Evolutionary conservation across 192 early-diverging fungal genomes (phyloP).

Genomic region (Pilaira anomala): DNA sequence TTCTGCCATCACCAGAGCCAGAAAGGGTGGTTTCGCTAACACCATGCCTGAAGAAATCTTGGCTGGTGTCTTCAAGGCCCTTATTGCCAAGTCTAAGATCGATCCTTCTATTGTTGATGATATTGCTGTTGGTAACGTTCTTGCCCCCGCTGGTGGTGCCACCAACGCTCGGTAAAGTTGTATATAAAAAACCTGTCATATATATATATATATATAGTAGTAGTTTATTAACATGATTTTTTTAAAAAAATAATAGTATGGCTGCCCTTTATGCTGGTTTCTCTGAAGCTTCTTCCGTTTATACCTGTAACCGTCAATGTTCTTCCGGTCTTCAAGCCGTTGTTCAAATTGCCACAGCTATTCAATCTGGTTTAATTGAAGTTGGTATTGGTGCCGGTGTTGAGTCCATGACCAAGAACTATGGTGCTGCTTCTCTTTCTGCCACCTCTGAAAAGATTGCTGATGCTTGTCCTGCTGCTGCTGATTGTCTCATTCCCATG

Average conservation of each 20-base stretch:
- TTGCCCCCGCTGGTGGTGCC: slow-evolving; percentile 85
- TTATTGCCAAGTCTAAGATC: slow-evolving; percentile 72
- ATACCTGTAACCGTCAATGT: slow-evolving; percentile 92
- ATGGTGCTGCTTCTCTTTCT: slow-evolving; percentile 74
- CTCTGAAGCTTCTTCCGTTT: slow-evolving; percentile 76
- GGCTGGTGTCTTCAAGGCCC: slow-evolving; percentile 71
- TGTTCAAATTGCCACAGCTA: slow-evolving; percentile 81
- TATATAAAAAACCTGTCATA: too few relatives aligned
- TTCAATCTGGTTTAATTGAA: slow-evolving; percentile 86
- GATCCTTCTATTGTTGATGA: slow-evolving; percentile 88
- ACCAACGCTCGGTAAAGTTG: slow-evolving; percentile 57
- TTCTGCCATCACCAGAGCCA: slow-evolving; percentile 83
- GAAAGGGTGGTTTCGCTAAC: slow-evolving; percentile 92
- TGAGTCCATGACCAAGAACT: slow-evolving; percentile 91
- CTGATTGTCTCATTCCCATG: slow-evolving; percentile 88
- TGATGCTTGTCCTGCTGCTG: slow-evolving; percentile 58
- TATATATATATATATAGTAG: too few relatives aligned
- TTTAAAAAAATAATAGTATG: slow-evolving; percentile 55
- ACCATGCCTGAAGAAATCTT: slow-evolving; percentile 75
- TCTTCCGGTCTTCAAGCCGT: slow-evolving; percentile 90
- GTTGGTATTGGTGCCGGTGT: slow-evolving; percentile 94
- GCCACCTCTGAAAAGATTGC: slow-evolving; percentile 73
- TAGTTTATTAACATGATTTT: too few relatives aligned
- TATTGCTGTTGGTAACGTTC: slow-evolving; percentile 92
- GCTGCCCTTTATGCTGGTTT: slow-evolving; percentile 90